A percentile compares a stretch with the other conserved stretches of the same genome.
Conservation (phyloP, 2,329 filamentous ascomycete genomes). For the Monilinia fructigena region DNA sequence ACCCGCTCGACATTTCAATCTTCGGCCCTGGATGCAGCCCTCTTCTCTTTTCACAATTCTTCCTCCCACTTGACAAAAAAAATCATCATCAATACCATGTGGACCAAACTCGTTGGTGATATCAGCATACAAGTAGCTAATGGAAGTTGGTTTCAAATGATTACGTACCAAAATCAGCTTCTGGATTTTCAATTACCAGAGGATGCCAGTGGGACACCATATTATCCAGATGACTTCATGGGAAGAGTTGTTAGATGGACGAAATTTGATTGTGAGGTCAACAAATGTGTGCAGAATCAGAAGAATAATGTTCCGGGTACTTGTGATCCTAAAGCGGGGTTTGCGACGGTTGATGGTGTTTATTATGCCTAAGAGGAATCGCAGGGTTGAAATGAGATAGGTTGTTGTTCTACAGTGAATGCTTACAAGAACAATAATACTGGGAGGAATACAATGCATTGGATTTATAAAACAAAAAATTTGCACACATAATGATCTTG, state of each 20-base stretch:
- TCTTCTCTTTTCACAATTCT: not conserved
- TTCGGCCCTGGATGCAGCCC: not conserved
- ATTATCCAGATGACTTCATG: not conserved
- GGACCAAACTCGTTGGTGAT: not conserved
- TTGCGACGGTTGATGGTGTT: not conserved
- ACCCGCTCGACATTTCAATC: not conserved
- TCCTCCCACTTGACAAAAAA: not conserved
- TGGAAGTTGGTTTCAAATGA: not conserved
- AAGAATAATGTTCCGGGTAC: not conserved
- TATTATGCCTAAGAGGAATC: not conserved
- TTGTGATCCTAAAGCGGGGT: not conserved
- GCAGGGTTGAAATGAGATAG: not conserved
- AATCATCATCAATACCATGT: not conserved
- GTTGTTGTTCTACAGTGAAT: not conserved
- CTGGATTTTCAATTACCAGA: not conserved
- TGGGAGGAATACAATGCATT: not conserved
- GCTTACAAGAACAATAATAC: not conserved
- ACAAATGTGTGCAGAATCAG: not conserved
- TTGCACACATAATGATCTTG: not conserved
- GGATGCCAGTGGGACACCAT: not conserved
- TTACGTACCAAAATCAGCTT: not conserved
- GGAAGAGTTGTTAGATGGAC: not conserved
- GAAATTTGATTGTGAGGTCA: not conserved
- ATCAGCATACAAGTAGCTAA: not conserved
- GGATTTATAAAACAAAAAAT: not conserved